phyloP scores from a whole-genome alignment of 129 eudicot genomes.

The Ambrosia artemisiifolia region DNA sequence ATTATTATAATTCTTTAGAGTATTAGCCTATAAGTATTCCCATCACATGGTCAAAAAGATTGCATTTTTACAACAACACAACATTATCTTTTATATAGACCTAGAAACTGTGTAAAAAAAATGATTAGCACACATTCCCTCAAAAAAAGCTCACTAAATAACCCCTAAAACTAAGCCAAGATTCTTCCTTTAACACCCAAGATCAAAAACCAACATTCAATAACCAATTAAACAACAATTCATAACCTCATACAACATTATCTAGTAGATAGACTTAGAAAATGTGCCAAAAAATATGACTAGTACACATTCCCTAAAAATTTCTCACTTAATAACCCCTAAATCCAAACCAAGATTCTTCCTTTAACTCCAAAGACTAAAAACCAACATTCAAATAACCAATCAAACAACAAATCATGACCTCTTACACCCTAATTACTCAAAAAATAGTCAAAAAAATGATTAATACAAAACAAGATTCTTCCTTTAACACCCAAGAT shows the following conservation, averaged over 20 bases:
- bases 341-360: slow-evolving; percentile 1
- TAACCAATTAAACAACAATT: no score
- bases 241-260: neutral
- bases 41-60: slow-evolving; percentile 1
- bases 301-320: neutral
- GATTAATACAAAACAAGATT: no score
- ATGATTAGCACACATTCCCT: neutral
- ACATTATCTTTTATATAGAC: slow-evolving; percentile 5
- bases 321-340: neutral
- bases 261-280: neutral
- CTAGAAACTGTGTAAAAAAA: neutral
- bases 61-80: neutral
- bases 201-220: no score
- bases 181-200: slow-evolving; percentile 4
- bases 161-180: neutral
- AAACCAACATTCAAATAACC: no score
- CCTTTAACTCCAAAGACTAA: neutral
- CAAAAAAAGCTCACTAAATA: no score
- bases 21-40: slow-evolving; percentile 4
- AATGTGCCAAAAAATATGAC: neutral
- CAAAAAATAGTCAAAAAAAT: no score
- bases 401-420: no score
- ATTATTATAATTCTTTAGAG: neutral
- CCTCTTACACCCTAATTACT: no score
- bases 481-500: neutral